phyloP scores from a whole-genome alignment of 768 basidiomycete genomes.

The Multifurca ochricompacta region DNA sequence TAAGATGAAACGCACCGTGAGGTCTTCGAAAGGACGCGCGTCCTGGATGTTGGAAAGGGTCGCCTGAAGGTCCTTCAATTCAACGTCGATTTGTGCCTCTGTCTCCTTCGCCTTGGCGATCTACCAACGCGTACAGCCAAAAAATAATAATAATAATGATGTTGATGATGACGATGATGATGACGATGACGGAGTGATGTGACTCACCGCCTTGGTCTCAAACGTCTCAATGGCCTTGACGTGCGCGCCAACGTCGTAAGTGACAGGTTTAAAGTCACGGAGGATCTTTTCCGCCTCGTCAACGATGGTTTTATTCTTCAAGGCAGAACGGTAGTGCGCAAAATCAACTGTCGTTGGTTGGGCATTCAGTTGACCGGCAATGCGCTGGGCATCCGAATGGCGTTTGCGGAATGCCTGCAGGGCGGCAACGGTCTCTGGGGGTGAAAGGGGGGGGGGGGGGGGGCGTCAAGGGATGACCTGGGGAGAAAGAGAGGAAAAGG shows the following conservation, averaged over 20 bases:
- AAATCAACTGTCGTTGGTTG: constrained; percentile 85
- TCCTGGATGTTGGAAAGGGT: constrained; percentile 97
- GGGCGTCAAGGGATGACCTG: background rate
- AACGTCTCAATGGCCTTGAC: constrained; percentile 95
- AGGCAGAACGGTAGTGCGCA: constrained; percentile 78
- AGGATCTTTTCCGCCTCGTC: constrained; percentile 89
- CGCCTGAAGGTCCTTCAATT: constrained; percentile 83
- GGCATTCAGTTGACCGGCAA: constrained; percentile 50
- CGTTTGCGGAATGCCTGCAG: constrained; percentile 97
- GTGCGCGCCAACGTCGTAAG: constrained; percentile 84
- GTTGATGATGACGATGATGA: too few relatives aligned
- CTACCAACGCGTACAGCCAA: constrained; percentile 34
- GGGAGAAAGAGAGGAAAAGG: background rate
- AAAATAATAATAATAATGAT: background rate
- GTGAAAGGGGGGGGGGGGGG: background rate
- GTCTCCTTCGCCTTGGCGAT: constrained; percentile 87
- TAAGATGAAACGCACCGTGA: constrained; percentile 78
- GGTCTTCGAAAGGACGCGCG: constrained; percentile 93
- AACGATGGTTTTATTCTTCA: constrained; percentile 90
- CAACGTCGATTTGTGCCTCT: constrained; percentile 79
- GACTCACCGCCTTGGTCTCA: constrained; percentile 89
- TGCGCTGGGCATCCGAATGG: constrained; percentile 78
- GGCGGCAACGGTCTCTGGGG: constrained; percentile 79
- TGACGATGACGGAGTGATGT: too few relatives aligned
- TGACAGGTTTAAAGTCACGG: constrained; percentile 86